Evolutionary conservation across 2,329 filamentous ascomycete genomes (phyloP), one percentile per base, ranked within the genome.

Genomic region (Capronia americana): DNA sequence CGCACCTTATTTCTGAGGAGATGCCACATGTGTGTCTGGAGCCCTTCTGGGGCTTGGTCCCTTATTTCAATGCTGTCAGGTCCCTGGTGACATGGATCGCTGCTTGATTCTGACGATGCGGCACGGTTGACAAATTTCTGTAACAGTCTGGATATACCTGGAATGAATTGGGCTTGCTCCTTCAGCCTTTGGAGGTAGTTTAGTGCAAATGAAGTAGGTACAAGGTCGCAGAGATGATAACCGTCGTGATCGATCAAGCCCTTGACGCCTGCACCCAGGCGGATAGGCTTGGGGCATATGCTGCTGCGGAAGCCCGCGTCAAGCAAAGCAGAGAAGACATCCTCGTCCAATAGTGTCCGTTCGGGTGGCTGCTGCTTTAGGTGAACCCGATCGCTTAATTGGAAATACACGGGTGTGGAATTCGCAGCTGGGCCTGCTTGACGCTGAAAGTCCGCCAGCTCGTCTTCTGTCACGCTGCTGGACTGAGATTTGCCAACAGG

Each of bases 281-380:
- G 61, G 7, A 50, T 48, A 32, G 64, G 61, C 53, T 60, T 46
- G 41, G 69, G 44, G 38, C 56, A 46, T n/a, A 70, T 64, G 30
- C 63, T 64, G 53, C 44, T 61, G 11, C 69, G 66, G 11, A 70
- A 32, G 11, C 54, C 63, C 20, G 58, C 66, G 50, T 70, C 69
- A 20, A 69, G 44, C 24, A 70, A 53, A 28, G 57, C 55, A 12
- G 61, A 54, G 12, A 70, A 55, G 5, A 56, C 44, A 26, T 53
- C 50, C 55, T 61, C 50, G 34, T 60, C 61, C 64, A 69, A 60
- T 54, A 28, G 20, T 4, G 56, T 28, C 57, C 14, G 48, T 30
- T 46, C 14, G 51, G 8, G 14, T 8, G 24, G 34, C 23, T 34
- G 53, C 56, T 60, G 24, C 41, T 46, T 58, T 54, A n/a, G 11